These are phyloP conservation scores for Eucalyptus melliodora DNA, from an alignment of 345 rosid species.

Conservation along the genomic window DNA sequence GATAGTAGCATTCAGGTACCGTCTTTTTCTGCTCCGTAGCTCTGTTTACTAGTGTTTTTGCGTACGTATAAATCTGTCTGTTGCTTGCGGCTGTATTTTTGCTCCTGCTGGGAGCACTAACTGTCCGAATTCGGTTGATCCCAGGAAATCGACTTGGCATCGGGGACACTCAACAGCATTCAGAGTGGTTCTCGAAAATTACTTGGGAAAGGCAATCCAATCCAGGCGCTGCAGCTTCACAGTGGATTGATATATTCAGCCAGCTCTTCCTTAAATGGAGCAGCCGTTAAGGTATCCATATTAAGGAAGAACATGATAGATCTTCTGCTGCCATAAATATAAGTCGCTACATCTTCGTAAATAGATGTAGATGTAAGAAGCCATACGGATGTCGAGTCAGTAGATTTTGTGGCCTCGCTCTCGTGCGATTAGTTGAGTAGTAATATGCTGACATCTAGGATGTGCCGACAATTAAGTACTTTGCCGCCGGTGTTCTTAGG, in stretches of 20 bases:
- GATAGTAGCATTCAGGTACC: conserved; percentile 58
- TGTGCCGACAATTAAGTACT: neutral
- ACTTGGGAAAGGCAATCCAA: conserved; percentile 40
- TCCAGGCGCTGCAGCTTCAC: conserved; percentile 34
- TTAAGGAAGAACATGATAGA: neutral
- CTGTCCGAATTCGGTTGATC: neutral
- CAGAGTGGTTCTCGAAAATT: conserved; percentile 53
- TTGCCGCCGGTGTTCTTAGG: neutral
- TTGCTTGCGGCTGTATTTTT: neutral
- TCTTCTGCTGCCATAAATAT: neutral
- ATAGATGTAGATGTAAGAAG: neutral
- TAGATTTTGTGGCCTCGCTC: neutral
- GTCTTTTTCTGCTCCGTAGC: neutral
- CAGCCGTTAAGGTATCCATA: conserved; percentile 40
- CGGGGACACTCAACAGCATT: conserved; percentile 37
- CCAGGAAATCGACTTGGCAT: conserved; percentile 67
- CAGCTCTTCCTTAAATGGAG: conserved; percentile 39
- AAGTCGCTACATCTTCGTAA: neutral
- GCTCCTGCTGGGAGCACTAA: neutral
- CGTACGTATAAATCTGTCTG: neutral
- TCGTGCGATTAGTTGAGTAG: neutral
- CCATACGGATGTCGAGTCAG: neutral
- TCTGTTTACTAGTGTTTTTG: neutral
- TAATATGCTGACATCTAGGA: neutral
- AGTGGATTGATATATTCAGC: conserved; percentile 45